Conservation (phyloP, 257 asterid species). For the Scutellaria minor region DNA sequence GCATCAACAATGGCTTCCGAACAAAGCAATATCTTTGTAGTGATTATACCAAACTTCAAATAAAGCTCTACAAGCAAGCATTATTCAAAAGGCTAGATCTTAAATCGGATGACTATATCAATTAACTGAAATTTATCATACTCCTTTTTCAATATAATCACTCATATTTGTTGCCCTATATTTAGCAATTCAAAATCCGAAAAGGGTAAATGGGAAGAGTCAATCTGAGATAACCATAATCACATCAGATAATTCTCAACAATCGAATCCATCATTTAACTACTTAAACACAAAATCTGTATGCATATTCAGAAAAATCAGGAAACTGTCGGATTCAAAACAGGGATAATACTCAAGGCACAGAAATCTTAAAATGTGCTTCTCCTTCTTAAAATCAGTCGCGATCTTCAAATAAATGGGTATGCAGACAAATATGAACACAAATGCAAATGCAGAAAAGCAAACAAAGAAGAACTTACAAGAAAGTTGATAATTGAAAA, state of each 20-base stretch:
- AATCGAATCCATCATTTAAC: background rate
- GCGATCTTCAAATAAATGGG: no score
- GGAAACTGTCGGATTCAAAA: background rate
- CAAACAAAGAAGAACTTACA: slow-evolving; percentile 4
- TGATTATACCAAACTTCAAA: slow-evolving; percentile 28
- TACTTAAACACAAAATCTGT: slow-evolving; percentile 6
- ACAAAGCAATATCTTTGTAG: slow-evolving; percentile 16
- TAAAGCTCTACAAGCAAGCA: slow-evolving; percentile 12
- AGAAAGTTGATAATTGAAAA: background rate
- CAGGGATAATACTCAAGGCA: no score
- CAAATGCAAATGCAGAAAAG: slow-evolving; percentile 31
- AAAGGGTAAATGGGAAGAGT: background rate
- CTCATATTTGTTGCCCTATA: background rate
- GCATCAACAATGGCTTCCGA: slow-evolving; percentile 19
- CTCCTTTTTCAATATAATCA: background rate
- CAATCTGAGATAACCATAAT: slow-evolving; percentile 16
- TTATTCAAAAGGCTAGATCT: slow-evolving; percentile 34
- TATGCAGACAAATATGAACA: background rate
- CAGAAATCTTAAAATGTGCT: no score
- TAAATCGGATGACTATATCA: background rate
- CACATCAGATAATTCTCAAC: slow-evolving; percentile 20
- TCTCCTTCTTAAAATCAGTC: no score
- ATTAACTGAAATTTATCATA: background rate
- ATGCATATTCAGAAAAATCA: background rate
- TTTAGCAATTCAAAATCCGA: background rate